These are phyloP conservation scores for Colletotrichum sidae DNA, from an alignment of 2,329 filamentous ascomycete genomes.

Conservation along the genomic window DNA sequence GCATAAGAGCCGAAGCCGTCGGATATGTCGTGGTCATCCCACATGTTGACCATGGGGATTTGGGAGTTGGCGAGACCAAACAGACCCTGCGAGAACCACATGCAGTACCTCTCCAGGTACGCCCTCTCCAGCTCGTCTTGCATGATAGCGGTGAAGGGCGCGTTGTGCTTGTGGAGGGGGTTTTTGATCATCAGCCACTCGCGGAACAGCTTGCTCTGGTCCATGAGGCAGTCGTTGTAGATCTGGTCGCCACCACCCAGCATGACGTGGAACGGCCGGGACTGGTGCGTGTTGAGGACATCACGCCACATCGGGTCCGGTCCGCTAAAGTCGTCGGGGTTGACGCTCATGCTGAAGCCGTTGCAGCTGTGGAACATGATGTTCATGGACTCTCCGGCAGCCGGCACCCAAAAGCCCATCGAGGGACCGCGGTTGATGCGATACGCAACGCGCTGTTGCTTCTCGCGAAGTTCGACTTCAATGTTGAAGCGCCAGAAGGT, in stretches of 20 bases:
- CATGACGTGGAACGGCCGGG: constrained; percentile 96
- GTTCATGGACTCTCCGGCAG: constrained; percentile 88
- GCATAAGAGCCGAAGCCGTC: constrained; percentile 95
- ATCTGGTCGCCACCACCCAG: constrained; percentile 96
- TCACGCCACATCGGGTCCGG: constrained; percentile 98
- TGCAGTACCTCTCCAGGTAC: constrained; percentile 88
- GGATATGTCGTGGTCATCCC: constrained; percentile 93
- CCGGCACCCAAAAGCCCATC: constrained; percentile 94
- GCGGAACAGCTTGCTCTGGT: constrained; percentile 80
- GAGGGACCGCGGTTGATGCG: constrained; percentile 93
- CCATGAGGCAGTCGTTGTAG: constrained; percentile 89
- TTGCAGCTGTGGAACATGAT: constrained; percentile 99
- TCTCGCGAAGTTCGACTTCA: constrained; percentile 84
- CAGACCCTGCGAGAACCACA: constrained; percentile 96
- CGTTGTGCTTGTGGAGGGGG: constrained; percentile 80
- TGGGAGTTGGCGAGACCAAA: constrained; percentile 94
- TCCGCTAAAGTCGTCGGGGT: constrained; percentile 84
- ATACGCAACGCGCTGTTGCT: constrained; percentile 90
- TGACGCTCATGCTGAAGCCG: constrained; percentile 86
- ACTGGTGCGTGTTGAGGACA: constrained; percentile 91
- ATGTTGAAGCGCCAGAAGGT: constrained; percentile 99
- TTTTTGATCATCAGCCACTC: constrained; percentile 89
- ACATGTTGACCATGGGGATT: constrained; percentile 99
- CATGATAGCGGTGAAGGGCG: constrained; percentile 83
- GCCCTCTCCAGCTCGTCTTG: constrained; percentile 89